Evolutionary conservation across 2,329 filamentous ascomycete genomes (phyloP), one percentile per base, ranked within the genome.

Genomic region (Leptodontidium sp.): DNA sequence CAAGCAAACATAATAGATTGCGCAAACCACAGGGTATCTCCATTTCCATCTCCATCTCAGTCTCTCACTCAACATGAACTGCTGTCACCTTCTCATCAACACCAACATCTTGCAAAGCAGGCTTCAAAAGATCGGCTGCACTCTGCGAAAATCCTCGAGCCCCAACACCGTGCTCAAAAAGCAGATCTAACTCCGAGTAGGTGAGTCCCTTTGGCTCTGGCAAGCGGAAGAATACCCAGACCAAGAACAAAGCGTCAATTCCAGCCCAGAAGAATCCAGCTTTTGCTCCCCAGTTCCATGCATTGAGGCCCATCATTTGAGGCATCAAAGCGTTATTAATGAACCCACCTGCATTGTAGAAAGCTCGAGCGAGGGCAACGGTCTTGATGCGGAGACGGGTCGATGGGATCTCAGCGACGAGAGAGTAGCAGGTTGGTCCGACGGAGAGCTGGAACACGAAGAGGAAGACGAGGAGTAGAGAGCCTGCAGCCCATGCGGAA

Each of bases 361-460:
- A 45, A 17, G 57, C 57, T 45, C 57, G 11, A 4, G 57, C 57
- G 57, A 59, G 57, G 21, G 57, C 57, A 17, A 59, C 57, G 21
- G 57, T 59, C 35, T 59, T 59, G 57, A 59, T 59, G 6, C 38
- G 38, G 21, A 45, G 57, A 45, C 57, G 57, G 12, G 57, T 59
- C 2, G 57, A 59, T 26, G 57, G 57, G 12, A 59, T 59, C 12
- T 59, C 57, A n/a, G 57, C 57, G 9, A 59, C 57, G 14, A 59
- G 38, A 11, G 57, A 59, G 12, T 59, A 59, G 38, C 57, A 59
- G 15, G 38, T 59, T 15, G 57, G 35, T 26, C 57, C 57, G 9
- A 59, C 57, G 11, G 57, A 59, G 12, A 59, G 57, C 21, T 59
- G 57, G 57, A 59, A 59, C 5, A 59, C 57, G 57, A 59, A 43